Evolutionary conservation across 78 protist genomes (phyloP), one percentile per base, ranked within the genome.

Genomic region (Speleostelium caveatum): DNA sequence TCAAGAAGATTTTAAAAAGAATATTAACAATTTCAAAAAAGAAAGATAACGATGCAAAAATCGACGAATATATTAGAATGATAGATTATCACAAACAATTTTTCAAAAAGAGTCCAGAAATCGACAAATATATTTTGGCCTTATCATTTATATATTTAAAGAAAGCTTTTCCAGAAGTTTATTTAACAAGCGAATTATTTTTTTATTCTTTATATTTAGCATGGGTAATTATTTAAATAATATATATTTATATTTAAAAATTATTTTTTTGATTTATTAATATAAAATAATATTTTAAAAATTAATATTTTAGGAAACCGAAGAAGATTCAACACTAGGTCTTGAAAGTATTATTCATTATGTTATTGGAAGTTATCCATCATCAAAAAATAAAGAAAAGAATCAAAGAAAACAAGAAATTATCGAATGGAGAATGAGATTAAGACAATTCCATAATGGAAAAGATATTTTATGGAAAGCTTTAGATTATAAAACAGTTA

Each of bases 281-380:
- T 21, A 24, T 49, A 56, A n/a, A 32, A 71, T 71, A 22, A 42
- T 51, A 16, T 12, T 49, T 63, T 66, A 8, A 7, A 16, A 36
- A 3, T 65, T 65, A 33, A 36, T 33, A 30, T 21, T 28, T 66
- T 66, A 78, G 87, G 89, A 80, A 68, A 80, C 89, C 5, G 89
- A 80, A 68, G 89, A 80, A 56, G 89, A 80, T 80, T 68, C 79
- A 42, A 80, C 89, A 28, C 19, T 80, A 5, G 89, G 89, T 38
- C 55, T 68, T 19, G 89, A 80, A 41, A 68, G 78, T 68, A 80
- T 80, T 42, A 80, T 80, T 5, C 89, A 80, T 80, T 80, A 80
- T 80, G 75, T 80, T n/a, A 80, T 80, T 68, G 89, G 89, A 14
- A 80, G 89, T 56, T 80, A 80, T 68, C 89, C 89, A 22, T 77